Evolutionary conservation across 2,329 filamentous ascomycete genomes (phyloP).

Genomic region (Gliomastix tumulicola): DNA sequence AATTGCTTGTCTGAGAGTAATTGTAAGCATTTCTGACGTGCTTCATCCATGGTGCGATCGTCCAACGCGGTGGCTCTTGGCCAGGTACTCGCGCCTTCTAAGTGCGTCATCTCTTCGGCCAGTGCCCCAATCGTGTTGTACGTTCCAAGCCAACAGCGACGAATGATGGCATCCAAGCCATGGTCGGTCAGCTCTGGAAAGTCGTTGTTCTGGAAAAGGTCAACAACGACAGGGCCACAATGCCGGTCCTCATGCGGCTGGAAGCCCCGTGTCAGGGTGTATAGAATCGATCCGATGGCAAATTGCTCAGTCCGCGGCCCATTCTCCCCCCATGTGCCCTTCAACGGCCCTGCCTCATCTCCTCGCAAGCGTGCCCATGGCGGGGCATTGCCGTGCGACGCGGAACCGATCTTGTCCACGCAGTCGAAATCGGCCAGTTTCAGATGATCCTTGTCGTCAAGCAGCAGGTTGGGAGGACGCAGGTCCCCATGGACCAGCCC

Average conservation of each 20-base stretch:
- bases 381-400: not conserved
- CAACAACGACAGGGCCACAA: not conserved
- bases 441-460: conserved; percentile 5
- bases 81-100: conserved; percentile 1
- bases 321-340: conserved; percentile 1
- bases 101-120: not conserved
- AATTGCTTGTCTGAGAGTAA: too few species aligned
- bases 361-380: conserved; percentile 4
- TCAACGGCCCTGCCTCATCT: not conserved
- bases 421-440: conserved; percentile 8
- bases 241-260: conserved; percentile 3
- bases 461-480: conserved; percentile 6
- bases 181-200: conserved; percentile 2
- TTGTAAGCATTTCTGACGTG: too few species aligned
- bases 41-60: too few species aligned
- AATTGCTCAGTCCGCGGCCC: not conserved
- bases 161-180: conserved; percentile 1
- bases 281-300: conserved; percentile 5
- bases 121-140: conserved; percentile 1
- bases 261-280: conserved; percentile 2
- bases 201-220: conserved; percentile 1
- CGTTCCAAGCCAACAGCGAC: conserved; percentile 3
- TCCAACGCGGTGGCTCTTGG: too few species aligned
- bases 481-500: conserved; percentile 7
- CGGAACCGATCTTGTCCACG: conserved; percentile 1